Percentiles rank a stretch among this genome's conserved stretches.
Conservation (phyloP, 345 rosid genomes). For the Erucastrum elatum region DNA sequence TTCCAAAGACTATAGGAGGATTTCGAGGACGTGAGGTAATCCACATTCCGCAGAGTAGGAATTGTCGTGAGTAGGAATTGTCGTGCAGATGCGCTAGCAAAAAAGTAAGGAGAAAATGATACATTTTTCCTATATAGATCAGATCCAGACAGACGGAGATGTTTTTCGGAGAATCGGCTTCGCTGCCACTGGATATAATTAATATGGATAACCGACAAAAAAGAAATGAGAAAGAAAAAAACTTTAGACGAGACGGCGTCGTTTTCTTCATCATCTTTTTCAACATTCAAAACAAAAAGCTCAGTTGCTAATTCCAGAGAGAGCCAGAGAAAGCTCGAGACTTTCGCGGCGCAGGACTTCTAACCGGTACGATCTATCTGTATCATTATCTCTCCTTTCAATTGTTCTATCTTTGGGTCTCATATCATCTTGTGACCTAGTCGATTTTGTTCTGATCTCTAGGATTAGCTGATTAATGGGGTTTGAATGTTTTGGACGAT, state of each 20-base stretch:
- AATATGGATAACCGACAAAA: too few relatives aligned
- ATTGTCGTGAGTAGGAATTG: too few relatives aligned
- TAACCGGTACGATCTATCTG: conserved; percentile 16
- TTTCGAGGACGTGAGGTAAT: too few relatives aligned
- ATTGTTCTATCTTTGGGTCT: neutral
- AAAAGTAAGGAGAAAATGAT: too few relatives aligned
- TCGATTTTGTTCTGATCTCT: neutral
- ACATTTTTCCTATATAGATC: too few relatives aligned
- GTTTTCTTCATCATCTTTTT: neutral
- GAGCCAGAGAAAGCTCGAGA: neutral
- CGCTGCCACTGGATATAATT: too few relatives aligned
- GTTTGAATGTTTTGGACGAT: neutral
- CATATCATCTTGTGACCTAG: neutral
- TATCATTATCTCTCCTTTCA: neutral
- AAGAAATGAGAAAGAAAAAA: too few relatives aligned
- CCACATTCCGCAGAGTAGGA: too few relatives aligned
- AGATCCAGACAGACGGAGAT: too few relatives aligned
- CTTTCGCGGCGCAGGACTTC: neutral
- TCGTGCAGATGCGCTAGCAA: too few relatives aligned
- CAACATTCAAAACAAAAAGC: neutral
- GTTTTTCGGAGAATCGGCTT: too few relatives aligned
- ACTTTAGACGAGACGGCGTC: neutral
- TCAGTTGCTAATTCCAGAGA: neutral
- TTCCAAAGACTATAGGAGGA: too few relatives aligned
- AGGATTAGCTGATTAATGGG: neutral